A percentile compares a stretch with the other conserved stretches of the same genome.
These are phyloP conservation scores for Strobilomyces echinocephalus DNA, from an alignment of 768 basidiomycete species.

Conservation along the genomic window DNA sequence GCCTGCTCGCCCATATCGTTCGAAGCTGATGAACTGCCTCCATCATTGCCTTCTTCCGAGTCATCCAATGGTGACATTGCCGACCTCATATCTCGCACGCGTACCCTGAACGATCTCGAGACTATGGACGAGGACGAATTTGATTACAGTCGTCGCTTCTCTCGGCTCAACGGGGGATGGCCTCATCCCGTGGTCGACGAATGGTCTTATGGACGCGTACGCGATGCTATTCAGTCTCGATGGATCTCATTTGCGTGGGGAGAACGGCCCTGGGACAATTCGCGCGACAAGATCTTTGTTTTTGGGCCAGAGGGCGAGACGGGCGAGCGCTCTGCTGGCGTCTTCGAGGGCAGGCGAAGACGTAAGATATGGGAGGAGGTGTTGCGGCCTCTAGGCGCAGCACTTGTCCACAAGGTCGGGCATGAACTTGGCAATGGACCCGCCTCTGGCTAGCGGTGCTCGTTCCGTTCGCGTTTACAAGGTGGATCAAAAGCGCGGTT, in stretches of 20 bases:
- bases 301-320: conserved; percentile 82
- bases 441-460: conserved; percentile 21
- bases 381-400: conserved; percentile 62
- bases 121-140: conserved; percentile 23
- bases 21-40: conserved; percentile 29
- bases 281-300: conserved; percentile 59
- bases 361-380: conserved; percentile 58
- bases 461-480: background rate
- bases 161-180: conserved; percentile 42
- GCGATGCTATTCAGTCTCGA: conserved; percentile 65
- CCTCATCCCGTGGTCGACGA: conserved; percentile 55
- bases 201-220: conserved; percentile 61
- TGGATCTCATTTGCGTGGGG: conserved; percentile 77
- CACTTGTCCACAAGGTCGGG: conserved; percentile 68
- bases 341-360: conserved; percentile 64
- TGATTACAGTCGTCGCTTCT: conserved; percentile 6
- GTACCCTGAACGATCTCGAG: conserved; percentile 26
- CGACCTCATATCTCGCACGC: conserved; percentile 13
- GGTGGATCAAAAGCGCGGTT: conserved; percentile 3
- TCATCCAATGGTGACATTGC: conserved; percentile 22
- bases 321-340: conserved; percentile 60
- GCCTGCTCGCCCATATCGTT: conserved; percentile 31
- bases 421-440: conserved; percentile 72
- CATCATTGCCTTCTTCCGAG: conserved; percentile 27
- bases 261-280: conserved; percentile 62